Base-by-base conservation (phyloP, 1,284 basidiomycete genomes). In the Coriolopsis trogii region DNA sequence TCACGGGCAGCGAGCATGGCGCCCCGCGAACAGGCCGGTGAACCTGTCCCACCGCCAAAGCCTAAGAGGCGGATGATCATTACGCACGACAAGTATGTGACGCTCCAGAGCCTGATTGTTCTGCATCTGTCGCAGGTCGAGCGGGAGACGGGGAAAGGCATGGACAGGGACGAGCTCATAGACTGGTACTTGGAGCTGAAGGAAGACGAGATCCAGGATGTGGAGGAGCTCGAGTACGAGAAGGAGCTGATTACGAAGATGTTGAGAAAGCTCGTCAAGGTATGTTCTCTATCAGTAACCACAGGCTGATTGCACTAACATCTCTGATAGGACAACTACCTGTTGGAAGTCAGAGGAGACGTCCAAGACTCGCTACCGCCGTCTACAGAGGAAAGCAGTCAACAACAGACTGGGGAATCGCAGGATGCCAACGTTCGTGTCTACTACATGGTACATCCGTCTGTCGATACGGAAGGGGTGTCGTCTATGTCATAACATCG, bases 161-260 rank as follows among this genome's bases (percentile, higher is more conserved):
- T 97, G 21, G 90, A 94, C 66, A 80, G 87, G 42, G 91, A 95
- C 58, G 94, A 95, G 65, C 79, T 99, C 39, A 88, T 97, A 55
- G 92, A 97, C 69, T 97, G 95, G 95, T 99, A 98, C 69, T 80
- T 99, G 46, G 95, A 99, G 74, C 75, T 84, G 56, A 89, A 84
- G 69, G 97, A 99, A 71, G 76, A 80, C 29, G 88, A 94, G 59
- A 77, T 98, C 41, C 84, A 90, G 56, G 86, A 88, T 41, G 80
- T 94, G 13, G 93, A 95, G 49, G 89, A 96, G 66, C 74, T 97
- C n/a, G 93, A 98, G 63, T 87, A 91, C 60, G 93, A 99, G 74
- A 89, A 87, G 63, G 90, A 93, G 68, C 76, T 99, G 51, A 86
- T 98, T 58, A 84, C 81, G 39, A 99, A 98, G 74, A 88, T 97